Evolutionary conservation across 352 stramenopile genomes (phyloP).

Genomic region (Phytopythium vexans): DNA sequence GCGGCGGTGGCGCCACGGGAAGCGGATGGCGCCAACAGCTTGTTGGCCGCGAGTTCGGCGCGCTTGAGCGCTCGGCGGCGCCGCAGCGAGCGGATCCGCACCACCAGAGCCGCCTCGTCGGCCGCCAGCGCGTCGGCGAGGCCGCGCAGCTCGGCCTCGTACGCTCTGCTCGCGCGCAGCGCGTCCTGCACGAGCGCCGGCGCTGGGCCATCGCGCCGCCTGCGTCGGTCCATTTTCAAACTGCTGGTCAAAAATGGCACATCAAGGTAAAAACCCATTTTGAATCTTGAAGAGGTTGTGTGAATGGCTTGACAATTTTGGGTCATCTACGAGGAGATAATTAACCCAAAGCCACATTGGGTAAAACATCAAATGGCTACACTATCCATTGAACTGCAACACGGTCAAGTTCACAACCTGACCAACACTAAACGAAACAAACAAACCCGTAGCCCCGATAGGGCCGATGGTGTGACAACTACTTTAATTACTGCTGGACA

Average conservation of each 20-base stretch:
- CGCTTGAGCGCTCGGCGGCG: slow-evolving; percentile 48
- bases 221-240: not conserved
- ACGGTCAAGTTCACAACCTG: too few species aligned
- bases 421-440: too few species aligned
- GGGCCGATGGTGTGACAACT: too few species aligned
- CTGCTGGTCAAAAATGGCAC: not conserved
- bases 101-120: slow-evolving; percentile 36
- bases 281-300: too few species aligned
- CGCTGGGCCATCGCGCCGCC: not conserved
- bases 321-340: too few species aligned
- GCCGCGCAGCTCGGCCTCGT: slow-evolving; percentile 34
- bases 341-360: too few species aligned
- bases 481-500: too few species aligned
- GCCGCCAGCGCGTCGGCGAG: slow-evolving; percentile 23
- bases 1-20: not conserved
- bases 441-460: too few species aligned
- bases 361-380: too few species aligned
- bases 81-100: slow-evolving; percentile 38
- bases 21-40: slow-evolving; percentile 11
- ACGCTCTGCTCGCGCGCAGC: slow-evolving; percentile 40
- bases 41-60: slow-evolving; percentile 46
- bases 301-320: too few species aligned
- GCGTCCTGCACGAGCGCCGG: slow-evolving; percentile 13
- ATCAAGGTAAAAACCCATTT: not conserved
- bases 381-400: too few species aligned